Percentiles rank a stretch among this genome's conserved stretches.
phyloP scores from a whole-genome alignment of 2,329 filamentous ascomycete species.

The Blastomyces gilchristii region DNA sequence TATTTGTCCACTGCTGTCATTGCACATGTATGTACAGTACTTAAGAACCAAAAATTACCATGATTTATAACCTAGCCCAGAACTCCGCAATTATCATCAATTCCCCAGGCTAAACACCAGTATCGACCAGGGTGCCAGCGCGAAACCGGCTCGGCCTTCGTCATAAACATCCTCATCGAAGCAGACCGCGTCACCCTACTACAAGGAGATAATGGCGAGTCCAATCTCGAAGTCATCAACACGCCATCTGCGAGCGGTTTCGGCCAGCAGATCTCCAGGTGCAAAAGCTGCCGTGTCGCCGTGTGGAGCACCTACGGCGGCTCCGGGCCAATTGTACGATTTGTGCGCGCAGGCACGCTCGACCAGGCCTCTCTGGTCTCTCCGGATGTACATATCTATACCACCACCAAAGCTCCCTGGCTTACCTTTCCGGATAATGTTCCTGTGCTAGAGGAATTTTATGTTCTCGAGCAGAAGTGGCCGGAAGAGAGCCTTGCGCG shows the following conservation, averaged over 20 bases:
- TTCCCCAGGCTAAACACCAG: background rate
- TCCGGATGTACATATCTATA: constrained; percentile 41
- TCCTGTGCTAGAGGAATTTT: constrained; percentile 31
- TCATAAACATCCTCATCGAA: constrained; percentile 37
- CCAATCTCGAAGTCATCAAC: constrained; percentile 17
- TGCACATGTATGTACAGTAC: constrained; percentile 26
- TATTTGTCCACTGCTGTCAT: constrained; percentile 40
- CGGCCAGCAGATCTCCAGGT: constrained; percentile 36
- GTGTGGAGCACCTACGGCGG: constrained; percentile 37
- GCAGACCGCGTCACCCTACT: constrained; percentile 26
- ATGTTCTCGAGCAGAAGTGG: constrained; percentile 27
- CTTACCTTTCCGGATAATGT: constrained; percentile 26
- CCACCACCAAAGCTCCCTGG: constrained; percentile 32
- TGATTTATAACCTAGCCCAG: background rate
- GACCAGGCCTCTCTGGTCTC: constrained; percentile 30
- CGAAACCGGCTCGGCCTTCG: constrained; percentile 34
- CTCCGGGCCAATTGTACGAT: constrained; percentile 25
- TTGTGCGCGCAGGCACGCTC: constrained; percentile 39
- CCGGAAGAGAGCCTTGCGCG: constrained; percentile 27
- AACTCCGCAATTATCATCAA: background rate
- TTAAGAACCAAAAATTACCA: background rate
- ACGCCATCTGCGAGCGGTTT: constrained; percentile 34
- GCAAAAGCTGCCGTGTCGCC: constrained; percentile 34
- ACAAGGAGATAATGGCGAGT: constrained; percentile 5
- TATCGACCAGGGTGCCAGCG: constrained; percentile 32